These are phyloP conservation scores for Salisapilia sapeloensis DNA, from an alignment of 352 stramenopile genomes.

Conservation along the genomic window DNA sequence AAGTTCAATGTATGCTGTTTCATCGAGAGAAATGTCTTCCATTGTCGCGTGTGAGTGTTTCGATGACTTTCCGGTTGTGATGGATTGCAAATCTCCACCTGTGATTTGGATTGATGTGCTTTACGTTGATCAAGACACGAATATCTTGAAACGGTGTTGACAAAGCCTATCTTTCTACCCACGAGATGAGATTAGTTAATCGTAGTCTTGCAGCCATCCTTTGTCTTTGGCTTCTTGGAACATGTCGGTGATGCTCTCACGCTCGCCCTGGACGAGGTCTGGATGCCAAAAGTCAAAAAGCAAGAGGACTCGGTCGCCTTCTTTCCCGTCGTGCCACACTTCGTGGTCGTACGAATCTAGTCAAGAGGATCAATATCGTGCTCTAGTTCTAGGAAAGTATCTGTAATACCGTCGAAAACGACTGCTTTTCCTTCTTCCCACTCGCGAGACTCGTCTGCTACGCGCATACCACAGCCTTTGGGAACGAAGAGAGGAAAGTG, in stretches of 20 bases:
- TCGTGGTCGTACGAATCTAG: conserved; percentile 71
- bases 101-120: too few species aligned
- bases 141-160: too few species aligned
- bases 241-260: conserved; percentile 39
- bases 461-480: conserved; percentile 79
- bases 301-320: conserved; percentile 62
- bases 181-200: conserved; percentile 6
- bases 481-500: conserved; percentile 90
- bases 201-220: conserved; percentile 48
- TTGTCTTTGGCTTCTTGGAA: conserved; percentile 59
- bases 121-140: too few species aligned
- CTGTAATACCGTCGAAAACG: conserved; percentile 50
- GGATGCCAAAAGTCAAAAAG: conserved; percentile 78
- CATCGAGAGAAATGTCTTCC: conserved; percentile 33
- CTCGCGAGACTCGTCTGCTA: conserved; percentile 70
- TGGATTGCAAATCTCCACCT: too few species aligned
- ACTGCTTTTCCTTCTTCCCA: conserved; percentile 71
- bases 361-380: neutral
- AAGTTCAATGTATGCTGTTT: conserved; percentile 63
- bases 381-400: neutral
- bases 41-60: too few species aligned
- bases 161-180: neutral
- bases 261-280: conserved; percentile 36
- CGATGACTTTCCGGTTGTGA: too few species aligned
- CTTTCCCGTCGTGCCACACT: conserved; percentile 48